Evolutionary conservation across 768 basidiomycete species (phyloP).

Genomic region (Rhodosporidiobolus sp.): DNA sequence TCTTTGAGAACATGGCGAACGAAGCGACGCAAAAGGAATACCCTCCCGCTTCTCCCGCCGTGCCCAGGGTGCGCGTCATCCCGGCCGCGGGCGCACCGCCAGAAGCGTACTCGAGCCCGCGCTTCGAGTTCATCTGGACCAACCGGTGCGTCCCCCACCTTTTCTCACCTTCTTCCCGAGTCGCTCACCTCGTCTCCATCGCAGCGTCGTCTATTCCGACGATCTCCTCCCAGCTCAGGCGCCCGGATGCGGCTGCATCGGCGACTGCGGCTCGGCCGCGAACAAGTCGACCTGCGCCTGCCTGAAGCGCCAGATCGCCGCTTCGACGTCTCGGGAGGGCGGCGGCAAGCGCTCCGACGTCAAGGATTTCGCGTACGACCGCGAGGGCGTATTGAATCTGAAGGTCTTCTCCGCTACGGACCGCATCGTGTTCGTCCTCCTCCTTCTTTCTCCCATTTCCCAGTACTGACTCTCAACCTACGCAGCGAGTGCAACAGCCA

Average conservation of each 20-base stretch:
- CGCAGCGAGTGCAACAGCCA: slow-evolving; percentile 36
- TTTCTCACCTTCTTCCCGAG: neutral
- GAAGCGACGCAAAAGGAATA: slow-evolving; percentile 15
- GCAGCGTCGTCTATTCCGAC: slow-evolving; percentile 22
- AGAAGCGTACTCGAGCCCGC: slow-evolving; percentile 7
- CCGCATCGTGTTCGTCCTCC: slow-evolving; percentile 19
- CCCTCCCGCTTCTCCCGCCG: neutral
- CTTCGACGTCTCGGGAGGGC: neutral
- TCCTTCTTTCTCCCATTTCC: too few relatives aligned
- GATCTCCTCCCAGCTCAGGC: slow-evolving; percentile 23
- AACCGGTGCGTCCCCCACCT: slow-evolving; percentile 16
- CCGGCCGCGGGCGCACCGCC: neutral
- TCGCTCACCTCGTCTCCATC: neutral
- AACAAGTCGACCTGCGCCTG: slow-evolving; percentile 13
- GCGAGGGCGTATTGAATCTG: neutral
- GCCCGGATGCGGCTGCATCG: slow-evolving; percentile 28
- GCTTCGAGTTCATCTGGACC: slow-evolving; percentile 34
- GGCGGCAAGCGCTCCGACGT: neutral
- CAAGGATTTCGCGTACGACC: slow-evolving; percentile 26
- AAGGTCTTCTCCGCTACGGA: neutral
- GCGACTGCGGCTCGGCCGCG: slow-evolving; percentile 10
- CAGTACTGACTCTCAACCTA: neutral
- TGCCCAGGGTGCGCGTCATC: slow-evolving; percentile 9
- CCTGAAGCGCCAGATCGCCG: slow-evolving; percentile 5
- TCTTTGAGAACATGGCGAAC: slow-evolving; percentile 17